A percentile compares a stretch with the other conserved stretches of the same genome.
Conservation (phyloP, 139 green algal species). For the Diplosphaera chodatii region DNA sequence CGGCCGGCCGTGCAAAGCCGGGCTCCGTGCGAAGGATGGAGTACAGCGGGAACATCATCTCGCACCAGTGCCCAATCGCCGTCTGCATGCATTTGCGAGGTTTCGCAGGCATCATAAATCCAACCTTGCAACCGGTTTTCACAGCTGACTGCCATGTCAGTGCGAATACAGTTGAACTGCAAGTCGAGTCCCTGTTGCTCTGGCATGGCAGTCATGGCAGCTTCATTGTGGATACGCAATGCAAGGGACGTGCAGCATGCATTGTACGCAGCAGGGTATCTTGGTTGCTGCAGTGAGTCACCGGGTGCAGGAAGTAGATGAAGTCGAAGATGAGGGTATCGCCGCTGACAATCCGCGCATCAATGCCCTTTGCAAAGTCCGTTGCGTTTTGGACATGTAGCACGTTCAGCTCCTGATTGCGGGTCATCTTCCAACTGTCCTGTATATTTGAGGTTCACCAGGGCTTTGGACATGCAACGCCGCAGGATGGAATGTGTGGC, state of each 20-base stretch:
- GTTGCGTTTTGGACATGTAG: constrained; percentile 37
- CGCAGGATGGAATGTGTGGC: background rate
- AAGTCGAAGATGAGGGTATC: constrained; percentile 85
- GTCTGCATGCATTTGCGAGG: too few species aligned
- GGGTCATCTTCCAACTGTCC: constrained; percentile 39
- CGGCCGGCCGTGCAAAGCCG: constrained; percentile 44
- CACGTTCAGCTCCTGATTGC: constrained; percentile 43
- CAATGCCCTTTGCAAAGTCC: constrained; percentile 21
- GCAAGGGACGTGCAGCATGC: too few species aligned
- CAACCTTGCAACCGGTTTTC: too few species aligned
- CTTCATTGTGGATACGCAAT: too few species aligned
- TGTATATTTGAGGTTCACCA: too few species aligned
- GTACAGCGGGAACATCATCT: constrained; percentile 80
- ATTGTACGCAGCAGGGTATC: too few species aligned
- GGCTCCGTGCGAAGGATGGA: constrained; percentile 38
- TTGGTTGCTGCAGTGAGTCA: too few species aligned
- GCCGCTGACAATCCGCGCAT: constrained; percentile 43
- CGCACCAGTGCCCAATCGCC: constrained; percentile 81
- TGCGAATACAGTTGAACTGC: too few species aligned
- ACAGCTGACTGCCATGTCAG: too few species aligned
- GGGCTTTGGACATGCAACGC: background rate
- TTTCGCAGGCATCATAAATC: too few species aligned
- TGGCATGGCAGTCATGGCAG: too few species aligned
- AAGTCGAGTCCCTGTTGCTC: too few species aligned
- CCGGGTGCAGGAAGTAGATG: constrained; percentile 77